Evolutionary conservation across 78 protist genomes (phyloP).

Genomic region (Protostelium mycophagum): DNA sequence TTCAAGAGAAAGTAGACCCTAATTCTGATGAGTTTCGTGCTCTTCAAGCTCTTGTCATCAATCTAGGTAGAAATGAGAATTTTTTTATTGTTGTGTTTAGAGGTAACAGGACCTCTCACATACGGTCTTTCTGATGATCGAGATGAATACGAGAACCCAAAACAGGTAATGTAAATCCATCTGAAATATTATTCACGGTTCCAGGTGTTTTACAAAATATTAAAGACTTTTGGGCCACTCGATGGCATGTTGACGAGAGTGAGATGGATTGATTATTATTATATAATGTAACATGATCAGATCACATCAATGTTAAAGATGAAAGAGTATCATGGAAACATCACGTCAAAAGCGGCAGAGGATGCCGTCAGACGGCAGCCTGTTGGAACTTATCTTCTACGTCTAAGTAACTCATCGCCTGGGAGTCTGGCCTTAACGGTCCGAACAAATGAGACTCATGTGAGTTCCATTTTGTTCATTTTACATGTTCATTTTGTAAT

Average conservation of each 20-base stretch:
- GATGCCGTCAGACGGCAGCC: not conserved
- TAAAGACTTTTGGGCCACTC: not conserved
- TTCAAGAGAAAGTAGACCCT: not conserved
- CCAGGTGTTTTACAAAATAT: not conserved
- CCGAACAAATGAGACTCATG: not conserved
- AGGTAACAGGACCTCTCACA: not conserved
- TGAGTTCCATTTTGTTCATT: not conserved
- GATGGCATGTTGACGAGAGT: not conserved
- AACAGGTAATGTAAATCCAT: not conserved
- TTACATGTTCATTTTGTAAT: not conserved
- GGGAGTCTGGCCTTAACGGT: not conserved
- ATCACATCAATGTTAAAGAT: not conserved
- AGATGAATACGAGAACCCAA: not conserved
- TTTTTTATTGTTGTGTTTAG: no score
- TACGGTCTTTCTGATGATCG: not conserved
- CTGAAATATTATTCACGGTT: not conserved
- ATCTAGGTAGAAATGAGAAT: not conserved
- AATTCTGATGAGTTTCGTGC: not conserved
- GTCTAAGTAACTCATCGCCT: not conserved
- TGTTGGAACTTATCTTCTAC: not conserved
- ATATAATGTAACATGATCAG: not conserved
- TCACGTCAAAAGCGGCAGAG: not conserved
- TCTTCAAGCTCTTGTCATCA: not conserved
- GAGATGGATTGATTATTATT: not conserved
- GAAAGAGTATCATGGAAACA: not conserved